Conservation (phyloP, 257 asterid species). For the Solanum etuberosum region DNA sequence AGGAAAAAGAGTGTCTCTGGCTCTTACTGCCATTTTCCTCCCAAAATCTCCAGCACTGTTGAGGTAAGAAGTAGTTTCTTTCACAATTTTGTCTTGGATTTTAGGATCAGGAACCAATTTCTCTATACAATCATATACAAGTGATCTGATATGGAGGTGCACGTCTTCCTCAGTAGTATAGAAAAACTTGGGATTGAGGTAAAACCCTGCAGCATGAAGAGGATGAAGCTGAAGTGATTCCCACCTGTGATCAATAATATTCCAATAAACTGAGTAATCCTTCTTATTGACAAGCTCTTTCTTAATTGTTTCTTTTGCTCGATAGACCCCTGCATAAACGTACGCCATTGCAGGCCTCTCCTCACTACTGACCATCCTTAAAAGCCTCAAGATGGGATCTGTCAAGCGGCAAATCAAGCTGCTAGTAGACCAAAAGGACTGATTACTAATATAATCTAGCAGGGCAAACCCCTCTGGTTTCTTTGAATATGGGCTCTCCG, state of each 20-base stretch:
- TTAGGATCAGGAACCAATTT: constrained; percentile 70
- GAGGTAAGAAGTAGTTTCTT: constrained; percentile 68
- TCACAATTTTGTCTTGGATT: constrained; percentile 66
- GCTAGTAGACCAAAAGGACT: constrained; percentile 73
- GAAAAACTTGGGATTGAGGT: constrained; percentile 82
- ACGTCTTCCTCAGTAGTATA: constrained; percentile 74
- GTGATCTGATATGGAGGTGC: constrained; percentile 62
- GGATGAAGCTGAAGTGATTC: constrained; percentile 72
- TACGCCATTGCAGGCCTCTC: constrained; percentile 81
- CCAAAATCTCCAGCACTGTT: constrained; percentile 86
- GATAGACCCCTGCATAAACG: constrained; percentile 70
- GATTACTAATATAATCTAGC: constrained; percentile 35
- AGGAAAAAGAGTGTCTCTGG: constrained; percentile 74
- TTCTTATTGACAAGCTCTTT: constrained; percentile 53
- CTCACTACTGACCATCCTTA: constrained; percentile 64
- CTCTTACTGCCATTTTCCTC: constrained; percentile 87
- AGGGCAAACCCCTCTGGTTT: constrained; percentile 46
- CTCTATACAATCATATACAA: constrained; percentile 78
- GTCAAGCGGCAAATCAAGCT: constrained; percentile 31
- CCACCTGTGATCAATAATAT: constrained; percentile 85
- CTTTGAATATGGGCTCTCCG: constrained; percentile 64
- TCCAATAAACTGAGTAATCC: constrained; percentile 65
- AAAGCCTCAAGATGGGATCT: constrained; percentile 64
- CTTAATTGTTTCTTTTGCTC: constrained; percentile 85
- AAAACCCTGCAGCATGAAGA: constrained; percentile 87